phyloP scores from a whole-genome alignment of 1,139 yeast species.

The Geotrichum aggregatum region DNA sequence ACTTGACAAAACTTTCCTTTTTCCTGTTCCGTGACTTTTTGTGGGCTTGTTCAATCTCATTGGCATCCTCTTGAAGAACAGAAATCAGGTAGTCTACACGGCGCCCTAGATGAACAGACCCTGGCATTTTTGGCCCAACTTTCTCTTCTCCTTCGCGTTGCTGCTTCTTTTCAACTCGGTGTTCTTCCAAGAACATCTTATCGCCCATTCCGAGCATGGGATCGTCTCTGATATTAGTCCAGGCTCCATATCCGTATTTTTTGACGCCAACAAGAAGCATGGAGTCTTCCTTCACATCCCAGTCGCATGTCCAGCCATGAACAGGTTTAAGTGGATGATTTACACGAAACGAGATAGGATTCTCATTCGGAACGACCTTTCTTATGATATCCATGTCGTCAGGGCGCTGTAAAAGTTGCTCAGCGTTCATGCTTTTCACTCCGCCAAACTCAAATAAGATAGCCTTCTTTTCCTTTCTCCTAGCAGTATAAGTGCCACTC shows the following conservation, averaged over 20 bases:
- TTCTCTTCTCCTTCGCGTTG: slow-evolving; percentile 38
- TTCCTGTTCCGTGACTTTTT: slow-evolving; percentile 3
- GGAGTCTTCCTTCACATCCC: slow-evolving; percentile 81
- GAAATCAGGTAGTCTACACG: slow-evolving; percentile 81
- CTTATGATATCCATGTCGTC: slow-evolving; percentile 68
- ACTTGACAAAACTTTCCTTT: slow-evolving; percentile 12
- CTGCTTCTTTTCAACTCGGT: slow-evolving; percentile 41
- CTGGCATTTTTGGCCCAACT: slow-evolving; percentile 60
- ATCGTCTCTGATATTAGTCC: slow-evolving; percentile 93
- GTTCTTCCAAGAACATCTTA: slow-evolving; percentile 61
- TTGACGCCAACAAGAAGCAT: slow-evolving; percentile 81
- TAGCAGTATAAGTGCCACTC: slow-evolving; percentile 25
- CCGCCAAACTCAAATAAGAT: slow-evolving; percentile 84
- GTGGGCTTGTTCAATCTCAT: slow-evolving; percentile 34
- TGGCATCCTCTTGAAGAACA: slow-evolving; percentile 55
- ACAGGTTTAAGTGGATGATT: slow-evolving; percentile 70
- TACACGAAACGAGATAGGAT: slow-evolving; percentile 47
- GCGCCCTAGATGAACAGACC: slow-evolving; percentile 89
- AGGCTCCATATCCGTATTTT: slow-evolving; percentile 93
- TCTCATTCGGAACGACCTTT: slow-evolving; percentile 52
- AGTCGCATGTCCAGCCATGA: slow-evolving; percentile 84
- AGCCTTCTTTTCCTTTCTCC: slow-evolving; percentile 80
- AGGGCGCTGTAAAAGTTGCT: slow-evolving; percentile 75
- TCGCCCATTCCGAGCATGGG: slow-evolving; percentile 85
- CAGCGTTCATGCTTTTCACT: slow-evolving; percentile 88